Percentiles rank a stretch among this genome's conserved stretches.
These are phyloP conservation scores for Leccinum subrobustum DNA, from an alignment of 1,284 basidiomycete species.

Conservation along the genomic window DNA sequence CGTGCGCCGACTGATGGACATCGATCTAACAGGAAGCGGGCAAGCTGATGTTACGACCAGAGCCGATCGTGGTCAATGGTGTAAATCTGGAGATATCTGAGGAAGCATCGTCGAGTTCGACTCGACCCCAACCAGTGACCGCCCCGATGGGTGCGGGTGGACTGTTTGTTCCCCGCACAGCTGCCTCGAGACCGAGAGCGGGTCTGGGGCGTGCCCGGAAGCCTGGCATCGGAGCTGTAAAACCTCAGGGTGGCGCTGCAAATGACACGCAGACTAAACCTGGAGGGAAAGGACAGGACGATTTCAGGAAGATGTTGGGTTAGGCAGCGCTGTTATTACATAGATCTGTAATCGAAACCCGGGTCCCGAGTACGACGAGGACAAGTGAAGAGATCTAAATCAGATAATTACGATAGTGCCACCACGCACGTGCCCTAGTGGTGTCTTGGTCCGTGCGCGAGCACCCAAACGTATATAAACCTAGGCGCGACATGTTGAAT, in stretches of 20 bases:
- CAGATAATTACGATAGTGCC: background rate
- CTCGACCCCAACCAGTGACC: constrained; percentile 35
- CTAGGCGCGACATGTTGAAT: background rate
- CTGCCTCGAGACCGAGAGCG: constrained; percentile 64
- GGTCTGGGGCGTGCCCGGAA: constrained; percentile 59
- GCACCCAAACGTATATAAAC: constrained; percentile 12
- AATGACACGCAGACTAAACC: constrained; percentile 16
- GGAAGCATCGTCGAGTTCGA: constrained; percentile 40
- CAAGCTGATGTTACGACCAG: constrained; percentile 65
- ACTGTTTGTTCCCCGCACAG: constrained; percentile 62
- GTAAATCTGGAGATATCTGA: constrained; percentile 55
- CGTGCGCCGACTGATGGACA: constrained; percentile 6
- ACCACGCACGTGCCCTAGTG: background rate
- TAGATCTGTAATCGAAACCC: background rate
- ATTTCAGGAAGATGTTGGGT: constrained; percentile 75
- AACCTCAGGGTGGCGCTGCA: constrained; percentile 19
- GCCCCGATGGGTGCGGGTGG: constrained; percentile 43
- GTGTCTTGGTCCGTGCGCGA: constrained; percentile 19
- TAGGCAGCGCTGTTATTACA: constrained; percentile 10
- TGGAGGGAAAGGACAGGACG: constrained; percentile 55
- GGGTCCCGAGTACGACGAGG: background rate
- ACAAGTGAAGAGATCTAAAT: background rate
- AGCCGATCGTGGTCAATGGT: constrained; percentile 68
- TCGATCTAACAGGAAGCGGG: constrained; percentile 65
- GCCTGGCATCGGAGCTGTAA: constrained; percentile 22